phyloP scores from a whole-genome alignment of 2,329 filamentous ascomycete species.

The Neocucurbitaria cava region DNA sequence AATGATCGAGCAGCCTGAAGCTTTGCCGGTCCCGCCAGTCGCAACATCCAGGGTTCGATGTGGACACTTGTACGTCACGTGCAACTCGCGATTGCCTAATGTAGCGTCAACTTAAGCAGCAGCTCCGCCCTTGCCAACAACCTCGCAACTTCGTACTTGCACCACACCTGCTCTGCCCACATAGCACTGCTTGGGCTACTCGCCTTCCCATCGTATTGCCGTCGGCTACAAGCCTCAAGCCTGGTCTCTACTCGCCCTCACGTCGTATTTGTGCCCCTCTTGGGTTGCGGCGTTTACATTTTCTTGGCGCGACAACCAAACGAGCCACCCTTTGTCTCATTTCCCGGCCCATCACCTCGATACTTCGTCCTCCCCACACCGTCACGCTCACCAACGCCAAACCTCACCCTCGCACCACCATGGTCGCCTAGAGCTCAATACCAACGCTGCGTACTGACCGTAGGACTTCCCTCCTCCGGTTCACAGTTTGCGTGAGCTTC shows the following conservation, averaged over 20 bases:
- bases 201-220: background rate
- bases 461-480: background rate
- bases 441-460: background rate
- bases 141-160: slow-evolving; percentile 4
- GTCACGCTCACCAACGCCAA: background rate
- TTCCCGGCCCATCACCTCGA: slow-evolving; percentile 12
- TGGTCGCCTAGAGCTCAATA: slow-evolving; percentile 13
- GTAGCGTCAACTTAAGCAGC: slow-evolving; percentile 12
- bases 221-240: background rate
- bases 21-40: slow-evolving; percentile 19
- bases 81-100: slow-evolving; percentile 21
- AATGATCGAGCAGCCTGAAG: slow-evolving; percentile 2
- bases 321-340: slow-evolving; percentile 20
- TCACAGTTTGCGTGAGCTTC: slow-evolving; percentile 13
- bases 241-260: background rate
- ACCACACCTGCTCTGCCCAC: background rate
- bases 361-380: slow-evolving; percentile 1
- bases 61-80: slow-evolving; percentile 33
- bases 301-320: slow-evolving; percentile 17
- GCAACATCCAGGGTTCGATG: slow-evolving; percentile 33
- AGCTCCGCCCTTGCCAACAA: slow-evolving; percentile 17
- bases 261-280: background rate
- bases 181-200: background rate
- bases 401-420: slow-evolving; percentile 2
- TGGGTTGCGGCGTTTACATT: slow-evolving; percentile 9